Conservation (phyloP, 2,329 filamentous ascomycete genomes). For the Alternaria sp. region DNA sequence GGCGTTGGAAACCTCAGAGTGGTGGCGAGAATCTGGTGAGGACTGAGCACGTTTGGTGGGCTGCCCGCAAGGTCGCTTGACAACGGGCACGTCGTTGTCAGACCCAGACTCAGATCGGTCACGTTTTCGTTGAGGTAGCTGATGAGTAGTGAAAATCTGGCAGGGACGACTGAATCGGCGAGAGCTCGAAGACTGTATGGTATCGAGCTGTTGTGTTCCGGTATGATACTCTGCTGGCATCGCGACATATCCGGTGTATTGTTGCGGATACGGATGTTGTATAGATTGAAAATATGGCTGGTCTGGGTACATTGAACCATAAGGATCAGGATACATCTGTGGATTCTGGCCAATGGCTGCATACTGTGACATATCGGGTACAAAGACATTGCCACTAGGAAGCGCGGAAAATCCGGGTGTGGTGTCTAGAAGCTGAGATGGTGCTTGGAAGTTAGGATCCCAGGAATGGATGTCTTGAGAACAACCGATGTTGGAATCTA, state of each 20-base stretch:
- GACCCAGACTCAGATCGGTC: constrained; percentile 10
- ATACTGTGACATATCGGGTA: neutral
- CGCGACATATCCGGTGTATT: constrained; percentile 4
- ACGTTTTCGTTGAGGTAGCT: constrained; percentile 6
- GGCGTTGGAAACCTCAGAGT: constrained; percentile 14
- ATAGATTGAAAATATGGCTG: constrained; percentile 9
- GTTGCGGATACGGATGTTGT: constrained; percentile 3
- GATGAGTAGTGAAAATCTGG: neutral
- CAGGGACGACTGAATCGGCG: neutral
- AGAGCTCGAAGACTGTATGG: neutral
- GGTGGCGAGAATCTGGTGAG: constrained; percentile 7
- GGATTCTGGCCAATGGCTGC: neutral
- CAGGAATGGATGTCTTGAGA: neutral
- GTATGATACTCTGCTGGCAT: neutral
- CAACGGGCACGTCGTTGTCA: constrained; percentile 2
- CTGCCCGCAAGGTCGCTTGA: constrained; percentile 9
- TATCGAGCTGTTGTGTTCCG: neutral
- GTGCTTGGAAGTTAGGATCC: neutral
- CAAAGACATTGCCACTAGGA: constrained; percentile 4
- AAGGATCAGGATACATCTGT: constrained; percentile 15
- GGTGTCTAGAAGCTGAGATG: neutral
- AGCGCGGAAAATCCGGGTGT: constrained; percentile 17
- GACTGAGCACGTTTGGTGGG: neutral
- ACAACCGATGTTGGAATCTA: neutral
- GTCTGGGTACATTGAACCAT: neutral